Conservation (phyloP, 2,329 filamentous ascomycete species). For the Curvularia sp. region DNA sequence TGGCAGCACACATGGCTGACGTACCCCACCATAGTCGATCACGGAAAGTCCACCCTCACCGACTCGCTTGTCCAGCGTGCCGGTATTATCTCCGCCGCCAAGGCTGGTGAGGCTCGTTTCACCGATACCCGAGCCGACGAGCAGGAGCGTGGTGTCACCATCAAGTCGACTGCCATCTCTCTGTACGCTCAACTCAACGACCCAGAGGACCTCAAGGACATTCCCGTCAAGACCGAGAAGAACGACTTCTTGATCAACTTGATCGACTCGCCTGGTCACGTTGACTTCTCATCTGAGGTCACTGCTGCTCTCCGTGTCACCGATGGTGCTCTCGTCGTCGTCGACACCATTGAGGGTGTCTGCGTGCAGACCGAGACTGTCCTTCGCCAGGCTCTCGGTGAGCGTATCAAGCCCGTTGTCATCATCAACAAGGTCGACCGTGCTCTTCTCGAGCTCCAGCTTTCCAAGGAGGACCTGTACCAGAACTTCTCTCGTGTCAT, state of each 20-base stretch:
- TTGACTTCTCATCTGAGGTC: constrained; percentile 99
- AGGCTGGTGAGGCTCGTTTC: constrained; percentile 94
- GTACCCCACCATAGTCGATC: constrained; percentile 71
- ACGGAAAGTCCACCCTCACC: constrained; percentile 99
- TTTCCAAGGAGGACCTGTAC: constrained; percentile 98
- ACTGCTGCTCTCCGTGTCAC: constrained; percentile 99
- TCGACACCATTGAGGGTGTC: constrained; percentile 99
- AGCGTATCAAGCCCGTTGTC: constrained; percentile 99
- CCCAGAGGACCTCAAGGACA: constrained; percentile 91
- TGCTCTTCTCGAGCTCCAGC: constrained; percentile 97
- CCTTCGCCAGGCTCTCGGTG: constrained; percentile 96
- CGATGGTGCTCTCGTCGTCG: constrained; percentile 98
- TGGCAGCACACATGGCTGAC: constrained; percentile 33
- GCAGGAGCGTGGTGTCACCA: constrained; percentile 99
- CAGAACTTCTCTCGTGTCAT: constrained; percentile 99
- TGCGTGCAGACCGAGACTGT: constrained; percentile 99
- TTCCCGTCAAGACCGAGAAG: constrained; percentile 86
- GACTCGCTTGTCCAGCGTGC: constrained; percentile 99
- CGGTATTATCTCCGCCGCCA: constrained; percentile 98
- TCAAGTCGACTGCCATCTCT: constrained; percentile 99
- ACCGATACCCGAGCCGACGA: constrained; percentile 97
- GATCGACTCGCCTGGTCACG: constrained; percentile 99
- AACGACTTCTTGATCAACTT: constrained; percentile 99
- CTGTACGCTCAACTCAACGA: constrained; percentile 86
- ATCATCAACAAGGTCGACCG: constrained; percentile 99